Conservation (phyloP, 2,329 filamentous ascomycete genomes). For the Xylaria sp. region DNA sequence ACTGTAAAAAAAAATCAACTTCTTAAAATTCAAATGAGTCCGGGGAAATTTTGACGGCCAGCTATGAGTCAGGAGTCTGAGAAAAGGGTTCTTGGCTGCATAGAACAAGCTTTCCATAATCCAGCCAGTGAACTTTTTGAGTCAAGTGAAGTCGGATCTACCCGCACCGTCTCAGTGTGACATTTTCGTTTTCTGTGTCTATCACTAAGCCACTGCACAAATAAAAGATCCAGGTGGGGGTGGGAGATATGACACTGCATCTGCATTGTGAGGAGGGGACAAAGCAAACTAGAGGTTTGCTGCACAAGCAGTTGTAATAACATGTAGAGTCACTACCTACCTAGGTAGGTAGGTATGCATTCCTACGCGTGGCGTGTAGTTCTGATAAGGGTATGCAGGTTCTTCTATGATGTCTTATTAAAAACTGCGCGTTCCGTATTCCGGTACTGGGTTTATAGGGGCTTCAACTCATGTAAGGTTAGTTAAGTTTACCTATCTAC, state of each 20-base stretch:
- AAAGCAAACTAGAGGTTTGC: background rate
- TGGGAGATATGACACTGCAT: background rate
- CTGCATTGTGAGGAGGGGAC: background rate
- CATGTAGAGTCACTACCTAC: background rate
- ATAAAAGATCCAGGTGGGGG: background rate
- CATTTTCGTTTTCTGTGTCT: background rate
- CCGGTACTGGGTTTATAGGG: too few relatives aligned
- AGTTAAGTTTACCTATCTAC: too few relatives aligned
- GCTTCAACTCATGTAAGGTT: too few relatives aligned
- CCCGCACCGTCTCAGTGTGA: background rate
- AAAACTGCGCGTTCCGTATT: background rate
- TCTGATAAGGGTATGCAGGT: background rate
- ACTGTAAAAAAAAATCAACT: background rate
- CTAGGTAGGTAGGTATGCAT: too few relatives aligned
- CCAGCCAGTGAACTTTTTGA: background rate
- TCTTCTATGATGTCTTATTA: background rate
- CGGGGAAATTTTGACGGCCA: background rate
- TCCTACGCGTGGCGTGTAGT: background rate
- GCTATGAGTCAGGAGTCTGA: background rate
- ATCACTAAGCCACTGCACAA: background rate
- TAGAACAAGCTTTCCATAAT: background rate
- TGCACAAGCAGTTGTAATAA: background rate
- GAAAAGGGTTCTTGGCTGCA: background rate
- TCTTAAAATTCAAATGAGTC: background rate
- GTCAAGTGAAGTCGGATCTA: background rate